Evolutionary conservation across 78 protist species (phyloP), one percentile per base, ranked within the genome.

Genomic region (Monocercomonoides exilis): DNA sequence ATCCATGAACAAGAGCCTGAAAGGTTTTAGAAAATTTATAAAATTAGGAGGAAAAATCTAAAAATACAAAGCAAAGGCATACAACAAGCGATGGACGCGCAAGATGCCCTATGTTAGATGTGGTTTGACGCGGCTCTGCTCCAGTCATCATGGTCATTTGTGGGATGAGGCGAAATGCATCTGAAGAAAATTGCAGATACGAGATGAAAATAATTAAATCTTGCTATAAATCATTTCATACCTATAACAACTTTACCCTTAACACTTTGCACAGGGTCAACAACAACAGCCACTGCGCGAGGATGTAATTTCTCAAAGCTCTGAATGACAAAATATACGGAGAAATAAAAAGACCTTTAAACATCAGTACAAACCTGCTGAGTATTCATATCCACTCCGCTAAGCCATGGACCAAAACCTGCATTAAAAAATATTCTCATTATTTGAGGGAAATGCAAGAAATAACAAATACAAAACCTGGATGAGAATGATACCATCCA

Each of bases 401-500:
- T 96, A 77, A 99, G 95, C 99, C 99, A 99, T 94, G 70, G 70
- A 54, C 70, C 70, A 54, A 54, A 54, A 29, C 70, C 70, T 54
- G 21, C 38, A 54, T n/a, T n/a, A n/a, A n/a, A n/a, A n/a, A n/a
- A n/a, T n/a, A n/a, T n/a, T n/a, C n/a, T n/a, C n/a, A n/a, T n/a
- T n/a, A n/a, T n/a, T n/a, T n/a, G n/a, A n/a, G n/a, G n/a, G n/a
- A n/a, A n/a, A n/a, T n/a, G n/a, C n/a, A n/a, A n/a, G n/a, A n/a
- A n/a, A n/a, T n/a, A n/a, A n/a, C n/a, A n/a, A n/a, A n/a, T n/a
- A 99, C 99, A 54, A 98, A 99, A 11, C 99, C 99, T 0, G 99
- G 99, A 84, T 98, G 99, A 38, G 95, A 90, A 90, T 98, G 99
- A 93, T 97, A 98, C 99, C 99, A 98, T n/a, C 99, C 99, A 2